phyloP scores from a whole-genome alignment of 352 stramenopile species.

The Thalassiosira mediterranea region DNA sequence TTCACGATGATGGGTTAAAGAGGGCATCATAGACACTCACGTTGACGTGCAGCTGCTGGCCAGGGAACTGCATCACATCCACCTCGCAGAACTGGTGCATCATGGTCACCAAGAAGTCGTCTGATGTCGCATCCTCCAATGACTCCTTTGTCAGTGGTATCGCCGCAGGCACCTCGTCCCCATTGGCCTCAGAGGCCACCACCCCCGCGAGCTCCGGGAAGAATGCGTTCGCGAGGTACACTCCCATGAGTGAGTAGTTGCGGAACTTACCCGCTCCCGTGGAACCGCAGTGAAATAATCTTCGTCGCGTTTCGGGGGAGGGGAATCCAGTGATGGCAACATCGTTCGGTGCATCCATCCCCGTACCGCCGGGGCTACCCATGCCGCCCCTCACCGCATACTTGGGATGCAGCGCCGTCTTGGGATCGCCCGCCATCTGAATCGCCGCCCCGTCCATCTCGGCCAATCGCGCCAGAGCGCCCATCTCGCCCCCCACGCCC shows the following conservation, averaged over 20 bases:
- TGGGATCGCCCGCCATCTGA: conserved; percentile 16
- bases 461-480: conserved; percentile 6
- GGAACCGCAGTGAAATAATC: conserved; percentile 37
- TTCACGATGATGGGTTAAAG: too few relatives aligned
- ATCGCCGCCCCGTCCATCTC: background rate
- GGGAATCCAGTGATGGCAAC: too few relatives aligned
- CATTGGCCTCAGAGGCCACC: conserved; percentile 1
- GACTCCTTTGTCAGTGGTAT: conserved; percentile 24
- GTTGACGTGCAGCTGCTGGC: conserved; percentile 39
- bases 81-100: conserved; percentile 45
- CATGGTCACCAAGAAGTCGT: conserved; percentile 34
- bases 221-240: conserved; percentile 35
- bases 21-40: background rate
- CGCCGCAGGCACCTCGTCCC: background rate
- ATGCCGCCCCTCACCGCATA: conserved; percentile 11
- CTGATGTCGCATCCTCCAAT: conserved; percentile 9
- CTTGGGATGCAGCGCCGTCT: conserved; percentile 10
- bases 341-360: too few relatives aligned
- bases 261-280: conserved; percentile 5
- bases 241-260: conserved; percentile 20
- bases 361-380: background rate
- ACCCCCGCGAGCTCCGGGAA: conserved; percentile 28
- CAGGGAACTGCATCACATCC: conserved; percentile 33
- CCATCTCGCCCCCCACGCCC: background rate
- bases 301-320: background rate